Evolutionary conservation across 805 yeast genomes (phyloP).

Genomic region (Komagataella ulmi): DNA sequence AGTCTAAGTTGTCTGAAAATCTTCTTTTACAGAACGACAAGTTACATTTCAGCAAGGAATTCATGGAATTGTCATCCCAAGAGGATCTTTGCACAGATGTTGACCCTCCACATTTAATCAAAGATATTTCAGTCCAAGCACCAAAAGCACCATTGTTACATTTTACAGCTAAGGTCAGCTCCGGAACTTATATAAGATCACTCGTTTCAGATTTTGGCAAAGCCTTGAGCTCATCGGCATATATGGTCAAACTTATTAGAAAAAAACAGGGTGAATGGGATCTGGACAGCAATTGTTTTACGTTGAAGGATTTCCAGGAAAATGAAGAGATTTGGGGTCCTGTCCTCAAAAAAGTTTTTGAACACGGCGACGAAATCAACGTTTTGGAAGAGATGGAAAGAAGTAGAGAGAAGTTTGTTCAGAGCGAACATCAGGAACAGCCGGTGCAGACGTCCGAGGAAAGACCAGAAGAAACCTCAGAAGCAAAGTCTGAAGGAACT

Average conservation of each 20-base stretch:
- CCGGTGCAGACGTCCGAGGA: background rate
- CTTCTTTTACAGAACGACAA: slow-evolving; percentile 54
- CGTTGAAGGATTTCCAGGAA: slow-evolving; percentile 48
- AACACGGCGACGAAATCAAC: slow-evolving; percentile 23
- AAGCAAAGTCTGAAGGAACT: slow-evolving; percentile 2
- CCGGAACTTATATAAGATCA: slow-evolving; percentile 92
- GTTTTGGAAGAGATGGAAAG: slow-evolving; percentile 23
- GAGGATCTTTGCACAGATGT: slow-evolving; percentile 20
- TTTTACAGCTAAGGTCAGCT: slow-evolving; percentile 68
- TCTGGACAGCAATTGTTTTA: slow-evolving; percentile 55
- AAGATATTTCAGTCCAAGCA: slow-evolving; percentile 9
- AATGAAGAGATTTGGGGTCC: slow-evolving; percentile 59
- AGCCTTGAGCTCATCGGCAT: slow-evolving; percentile 67
- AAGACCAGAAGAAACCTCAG: slow-evolving; percentile 4
- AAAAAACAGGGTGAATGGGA: slow-evolving; percentile 77
- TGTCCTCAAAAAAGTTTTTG: slow-evolving; percentile 43
- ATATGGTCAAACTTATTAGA: slow-evolving; percentile 77
- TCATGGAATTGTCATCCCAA: slow-evolving; percentile 26
- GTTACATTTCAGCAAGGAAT: slow-evolving; percentile 46
- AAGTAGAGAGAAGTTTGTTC: slow-evolving; percentile 12
- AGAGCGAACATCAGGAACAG: background rate
- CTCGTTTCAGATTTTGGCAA: slow-evolving; percentile 81
- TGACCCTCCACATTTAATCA: background rate
- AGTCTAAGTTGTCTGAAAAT: slow-evolving; percentile 21
- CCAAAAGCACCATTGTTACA: slow-evolving; percentile 58